phyloP scores from a whole-genome alignment of 352 stramenopile species.

The Pythium apleroticum region DNA sequence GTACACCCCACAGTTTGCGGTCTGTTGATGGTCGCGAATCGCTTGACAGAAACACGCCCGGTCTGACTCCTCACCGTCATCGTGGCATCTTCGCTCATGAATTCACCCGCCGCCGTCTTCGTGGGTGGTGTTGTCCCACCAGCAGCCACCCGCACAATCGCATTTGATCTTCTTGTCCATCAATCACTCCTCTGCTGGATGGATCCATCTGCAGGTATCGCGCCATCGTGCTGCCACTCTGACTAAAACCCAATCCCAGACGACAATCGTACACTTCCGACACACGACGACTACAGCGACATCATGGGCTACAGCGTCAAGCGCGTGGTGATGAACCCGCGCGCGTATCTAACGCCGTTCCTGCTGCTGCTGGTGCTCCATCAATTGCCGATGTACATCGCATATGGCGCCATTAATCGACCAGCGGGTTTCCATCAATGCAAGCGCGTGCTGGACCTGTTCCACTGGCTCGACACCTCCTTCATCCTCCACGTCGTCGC shows the following conservation, averaged over 20 bases:
- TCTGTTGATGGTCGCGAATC: not conserved
- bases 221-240: not conserved
- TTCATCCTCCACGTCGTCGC: constrained; percentile 55
- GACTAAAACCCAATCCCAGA: not conserved
- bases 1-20: not conserved
- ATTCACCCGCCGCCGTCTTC: not conserved
- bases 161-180: not conserved
- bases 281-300: not conserved
- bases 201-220: not conserved
- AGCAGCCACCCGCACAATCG: not conserved
- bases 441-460: constrained; percentile 47
- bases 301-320: constrained; percentile 43
- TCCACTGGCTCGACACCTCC: constrained; percentile 51
- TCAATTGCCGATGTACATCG: constrained; percentile 66
- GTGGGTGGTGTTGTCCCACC: not conserved
- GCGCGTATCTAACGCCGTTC: constrained; percentile 70
- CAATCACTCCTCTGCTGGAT: not conserved
- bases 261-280: constrained; percentile 1
- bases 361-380: constrained; percentile 53
- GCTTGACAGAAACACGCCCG: not conserved
- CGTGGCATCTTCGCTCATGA: not conserved
- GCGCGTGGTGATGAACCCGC: constrained; percentile 76
- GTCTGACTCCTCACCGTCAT: not conserved
- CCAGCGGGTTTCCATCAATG: constrained; percentile 42
- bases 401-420: constrained; percentile 43